Conservation (phyloP, 495 filamentous ascomycete species). For the Aspergillus steynii region DNA sequence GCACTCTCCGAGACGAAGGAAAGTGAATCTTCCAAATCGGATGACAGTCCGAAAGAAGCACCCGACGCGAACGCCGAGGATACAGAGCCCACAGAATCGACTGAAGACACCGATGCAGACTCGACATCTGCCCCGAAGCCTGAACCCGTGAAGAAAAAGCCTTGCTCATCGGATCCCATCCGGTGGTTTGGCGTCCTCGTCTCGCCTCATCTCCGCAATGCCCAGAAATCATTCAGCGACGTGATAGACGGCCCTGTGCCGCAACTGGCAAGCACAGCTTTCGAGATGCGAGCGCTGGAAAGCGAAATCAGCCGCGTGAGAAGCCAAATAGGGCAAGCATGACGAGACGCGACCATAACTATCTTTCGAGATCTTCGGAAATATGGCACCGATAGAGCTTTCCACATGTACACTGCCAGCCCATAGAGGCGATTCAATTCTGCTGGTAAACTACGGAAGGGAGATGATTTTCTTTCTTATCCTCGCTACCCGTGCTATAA, state of each 20-base stretch:
- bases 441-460: background rate
- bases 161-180: constrained; percentile 56
- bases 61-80: background rate
- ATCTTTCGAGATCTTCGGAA: too few relatives aligned
- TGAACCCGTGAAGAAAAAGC: constrained; percentile 22
- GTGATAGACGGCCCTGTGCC: constrained; percentile 37
- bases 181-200: constrained; percentile 71
- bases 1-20: constrained; percentile 16
- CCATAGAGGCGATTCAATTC: too few relatives aligned
- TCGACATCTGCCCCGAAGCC: constrained; percentile 12
- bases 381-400: too few relatives aligned
- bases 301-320: constrained; percentile 63
- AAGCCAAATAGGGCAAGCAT: constrained; percentile 18
- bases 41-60: constrained; percentile 7
- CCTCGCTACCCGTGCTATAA: background rate
- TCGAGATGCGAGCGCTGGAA: constrained; percentile 69
- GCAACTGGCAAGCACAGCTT: constrained; percentile 50
- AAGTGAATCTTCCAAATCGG: constrained; percentile 5
- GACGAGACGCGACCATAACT: background rate
- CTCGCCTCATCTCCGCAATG: constrained; percentile 57
- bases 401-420: too few relatives aligned
- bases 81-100: background rate
- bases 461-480: background rate
- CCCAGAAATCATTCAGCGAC: constrained; percentile 53
- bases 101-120: constrained; percentile 2